Evolutionary conservation across 768 basidiomycete genomes (phyloP), one percentile per base, ranked within the genome.

Genomic region (Serendipita sp.): DNA sequence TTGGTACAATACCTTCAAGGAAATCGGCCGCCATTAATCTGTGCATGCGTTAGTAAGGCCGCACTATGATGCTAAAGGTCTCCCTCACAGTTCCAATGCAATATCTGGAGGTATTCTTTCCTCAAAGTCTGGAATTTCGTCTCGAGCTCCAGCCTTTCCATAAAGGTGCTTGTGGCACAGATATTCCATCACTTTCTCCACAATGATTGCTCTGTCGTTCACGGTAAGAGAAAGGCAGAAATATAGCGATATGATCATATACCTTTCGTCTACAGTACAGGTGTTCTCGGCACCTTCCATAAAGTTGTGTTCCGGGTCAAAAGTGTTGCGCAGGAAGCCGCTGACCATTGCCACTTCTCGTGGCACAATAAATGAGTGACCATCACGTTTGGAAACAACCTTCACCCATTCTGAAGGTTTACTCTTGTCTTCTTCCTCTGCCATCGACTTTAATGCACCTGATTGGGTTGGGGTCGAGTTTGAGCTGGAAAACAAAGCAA

Each of bases 141-240:
- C 90, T 68, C 85, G 89, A 4, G 82, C 76, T 0, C 80, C 82
- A 1, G 76, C 77, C n/a, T 80, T 79, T 67, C 86, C 83, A 71
- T 90, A 91, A 66, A 91, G 80, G 0, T 83, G 77, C 75, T 88
- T 93, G 78, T 88, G 93, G 36, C 82, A 77, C 76, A 95, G 88
- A 71, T 91, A 96, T 73, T 97, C 93, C 46, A 91, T 79, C 63
- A 95, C 78, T 71, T 91, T 93, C 74, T 93, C 89, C 1, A 90
- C 82, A 41, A 95, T 85, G 30, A 86, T 80, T 1, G 76, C 79
- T 34, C 79, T 79, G 69, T 10, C 7, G 11, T 41, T 41, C 41
- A 30, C 47, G 10, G 54, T 54, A 13, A 28, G 44, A 32, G 58
- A 64, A 65, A 54, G 45, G 63, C 18, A 16, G 23, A 23, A 56